Evolutionary conservation across 2,329 filamentous ascomycete genomes (phyloP).

Genomic region (Xylariaceae sp.): DNA sequence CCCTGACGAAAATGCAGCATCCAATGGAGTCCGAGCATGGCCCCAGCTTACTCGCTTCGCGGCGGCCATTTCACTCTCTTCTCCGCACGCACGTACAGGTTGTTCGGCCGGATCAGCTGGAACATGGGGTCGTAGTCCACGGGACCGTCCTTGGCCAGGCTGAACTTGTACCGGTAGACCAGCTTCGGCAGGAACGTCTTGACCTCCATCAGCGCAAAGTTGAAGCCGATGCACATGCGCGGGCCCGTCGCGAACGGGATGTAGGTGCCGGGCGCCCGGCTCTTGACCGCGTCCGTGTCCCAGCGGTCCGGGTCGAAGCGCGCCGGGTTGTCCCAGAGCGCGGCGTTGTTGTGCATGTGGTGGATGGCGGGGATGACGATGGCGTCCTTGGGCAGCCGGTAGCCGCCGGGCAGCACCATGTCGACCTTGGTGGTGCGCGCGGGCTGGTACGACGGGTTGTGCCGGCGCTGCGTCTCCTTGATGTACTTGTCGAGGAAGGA

Average conservation of each 20-base stretch:
- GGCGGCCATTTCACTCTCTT: conserved; percentile 45
- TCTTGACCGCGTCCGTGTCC: conserved; percentile 50
- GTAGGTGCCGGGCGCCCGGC: conserved; percentile 46
- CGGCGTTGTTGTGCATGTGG: conserved; percentile 49
- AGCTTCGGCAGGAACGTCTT: conserved; percentile 57
- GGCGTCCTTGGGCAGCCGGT: conserved; percentile 46
- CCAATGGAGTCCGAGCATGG: no score
- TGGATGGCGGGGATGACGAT: conserved; percentile 51
- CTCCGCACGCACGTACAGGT: conserved; percentile 48
- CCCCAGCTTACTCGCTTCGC: conserved; percentile 6
- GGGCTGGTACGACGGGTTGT: conserved; percentile 59
- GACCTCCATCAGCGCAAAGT: conserved; percentile 58
- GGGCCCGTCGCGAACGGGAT: conserved; percentile 55
- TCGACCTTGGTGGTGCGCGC: conserved; percentile 53
- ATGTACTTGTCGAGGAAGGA: conserved; percentile 52
- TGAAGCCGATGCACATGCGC: conserved; percentile 60
- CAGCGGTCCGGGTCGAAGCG: conserved; percentile 58
- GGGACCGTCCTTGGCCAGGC: conserved; percentile 40
- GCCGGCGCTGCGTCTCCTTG: conserved; percentile 56
- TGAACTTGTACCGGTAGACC: conserved; percentile 55
- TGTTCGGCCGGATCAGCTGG: conserved; percentile 52
- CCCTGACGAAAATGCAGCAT: no score
- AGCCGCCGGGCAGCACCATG: conserved; percentile 55
- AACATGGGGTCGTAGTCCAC: conserved; percentile 58
- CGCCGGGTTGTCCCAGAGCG: conserved; percentile 53